phyloP scores from a whole-genome alignment of 2,329 filamentous ascomycete species.

The Claviceps purpurea region DNA sequence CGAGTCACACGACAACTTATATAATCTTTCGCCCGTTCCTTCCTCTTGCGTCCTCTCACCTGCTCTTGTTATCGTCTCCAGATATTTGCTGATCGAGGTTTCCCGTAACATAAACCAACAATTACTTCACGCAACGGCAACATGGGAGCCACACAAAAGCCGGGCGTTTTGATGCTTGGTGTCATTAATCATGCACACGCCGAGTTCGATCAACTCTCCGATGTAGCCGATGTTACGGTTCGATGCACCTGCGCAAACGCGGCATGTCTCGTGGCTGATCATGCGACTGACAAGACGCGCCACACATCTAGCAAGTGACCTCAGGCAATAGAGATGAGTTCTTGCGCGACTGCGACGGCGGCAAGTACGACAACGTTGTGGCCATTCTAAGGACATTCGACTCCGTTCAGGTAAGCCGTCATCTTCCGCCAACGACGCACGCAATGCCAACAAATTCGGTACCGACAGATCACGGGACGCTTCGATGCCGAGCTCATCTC shows the following conservation, averaged over 20 bases:
- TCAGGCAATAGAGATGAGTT: conserved; percentile 9
- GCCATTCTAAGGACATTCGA: conserved; percentile 45
- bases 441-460: background rate
- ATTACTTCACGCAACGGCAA: background rate
- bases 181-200: conserved; percentile 8
- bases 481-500: conserved; percentile 49
- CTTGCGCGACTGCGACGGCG: conserved; percentile 37
- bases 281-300: background rate
- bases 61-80: background rate
- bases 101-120: background rate
- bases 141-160: conserved; percentile 1
- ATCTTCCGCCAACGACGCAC: too few relatives aligned
- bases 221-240: conserved; percentile 8
- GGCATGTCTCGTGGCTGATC: background rate
- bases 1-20: background rate
- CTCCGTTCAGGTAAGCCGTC: conserved; percentile 4
- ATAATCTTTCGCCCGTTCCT: background rate
- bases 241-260: background rate
- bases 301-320: conserved; percentile 6
- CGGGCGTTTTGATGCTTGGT: conserved; percentile 11
- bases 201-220: conserved; percentile 9
- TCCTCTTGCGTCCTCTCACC: background rate
- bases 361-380: conserved; percentile 41
- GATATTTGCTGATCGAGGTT: background rate
- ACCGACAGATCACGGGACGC: conserved; percentile 38